Evolutionary conservation across 306 rosid species (phyloP), one percentile per base, ranked within the genome.

Genomic region (Cucurbita moschata): DNA sequence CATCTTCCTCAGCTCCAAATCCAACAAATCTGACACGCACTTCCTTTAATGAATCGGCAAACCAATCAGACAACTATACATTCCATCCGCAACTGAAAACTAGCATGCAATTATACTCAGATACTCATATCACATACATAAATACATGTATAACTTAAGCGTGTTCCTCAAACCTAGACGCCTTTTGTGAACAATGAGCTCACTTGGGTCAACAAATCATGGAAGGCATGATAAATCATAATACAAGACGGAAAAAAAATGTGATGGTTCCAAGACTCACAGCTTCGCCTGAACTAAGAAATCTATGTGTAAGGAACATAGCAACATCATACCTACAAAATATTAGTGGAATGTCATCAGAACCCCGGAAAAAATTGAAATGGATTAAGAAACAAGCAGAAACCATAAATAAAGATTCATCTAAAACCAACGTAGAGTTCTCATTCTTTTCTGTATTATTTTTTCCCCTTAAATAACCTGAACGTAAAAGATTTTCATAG

Each of bases 1-100:
- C 98, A 59, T 94, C 98, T 78, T 94, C 97, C 62, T 87, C 95
- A 0, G 91, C 94, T 76, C 98, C 95, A 77, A 88, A 94, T 72
- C 97, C 98, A 76, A 86, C 78, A 90, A 86, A 94, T 90, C 95
- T 87, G 83, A 89, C 96, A 62, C 76, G 88, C 70, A 85, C 96
- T 91, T 89, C 99, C 99, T 95, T 95, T 85, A 90, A 88, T 85
- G 81, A 82, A 82, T 69, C 74, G 78, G 83, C 67, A 82, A 77
- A 82, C 49, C 77, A 71, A 82, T 87, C 84, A 79, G 62, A 71
- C 54, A 55, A 51, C 42, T 70, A 64, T 64, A 19, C 71, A 19
- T 42, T 51, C 26, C 51, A 42, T 64, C 35, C 16, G 5, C 74
- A 69, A 30, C 49, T 9, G 23, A 69, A 30, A 52, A 30, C 58